Percentiles rank a stretch among this genome's conserved stretches.
These are phyloP conservation scores for Coemansia erecta DNA, from an alignment of 192 early-diverging fungal genomes.

Conservation along the genomic window DNA sequence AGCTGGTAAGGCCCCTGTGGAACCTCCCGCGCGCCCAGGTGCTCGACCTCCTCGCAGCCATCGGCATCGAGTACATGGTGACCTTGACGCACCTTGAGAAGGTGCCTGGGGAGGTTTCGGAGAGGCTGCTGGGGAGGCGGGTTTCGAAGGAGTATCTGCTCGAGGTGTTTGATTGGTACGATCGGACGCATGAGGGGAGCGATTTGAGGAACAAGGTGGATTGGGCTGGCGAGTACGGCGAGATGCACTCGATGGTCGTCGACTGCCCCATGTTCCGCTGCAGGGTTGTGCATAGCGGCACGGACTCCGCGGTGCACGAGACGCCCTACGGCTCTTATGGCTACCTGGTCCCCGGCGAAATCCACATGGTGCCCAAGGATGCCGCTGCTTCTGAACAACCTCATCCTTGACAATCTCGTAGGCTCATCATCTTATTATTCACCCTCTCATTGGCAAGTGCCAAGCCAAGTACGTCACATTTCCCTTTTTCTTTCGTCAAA, in stretches of 20 bases:
- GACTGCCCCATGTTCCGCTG: slow-evolving; percentile 55
- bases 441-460: no score
- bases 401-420: no score
- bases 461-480: no score
- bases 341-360: slow-evolving; percentile 32
- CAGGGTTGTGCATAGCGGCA: slow-evolving; percentile 11
- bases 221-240: slow-evolving; percentile 64
- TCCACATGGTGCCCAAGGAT: slow-evolving; percentile 11
- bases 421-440: no score
- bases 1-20: slow-evolving; percentile 60
- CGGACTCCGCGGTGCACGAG: slow-evolving; percentile 12
- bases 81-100: slow-evolving; percentile 27
- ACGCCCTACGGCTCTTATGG: slow-evolving; percentile 42
- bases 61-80: slow-evolving; percentile 24
- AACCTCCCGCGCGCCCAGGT: slow-evolving; percentile 46
- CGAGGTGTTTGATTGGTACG: slow-evolving; percentile 37
- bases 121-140: slow-evolving; percentile 43
- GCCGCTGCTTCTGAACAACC: no score
- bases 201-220: slow-evolving; percentile 45
- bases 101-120: slow-evolving; percentile 7
- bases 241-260: slow-evolving; percentile 70
- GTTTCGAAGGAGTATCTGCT: slow-evolving; percentile 44
- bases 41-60: slow-evolving; percentile 33
- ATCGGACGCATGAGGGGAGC: slow-evolving; percentile 4
- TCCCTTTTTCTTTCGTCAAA: no score